phyloP scores from a whole-genome alignment of 495 filamentous ascomycete genomes.

The Daldinia caldariorum region DNA sequence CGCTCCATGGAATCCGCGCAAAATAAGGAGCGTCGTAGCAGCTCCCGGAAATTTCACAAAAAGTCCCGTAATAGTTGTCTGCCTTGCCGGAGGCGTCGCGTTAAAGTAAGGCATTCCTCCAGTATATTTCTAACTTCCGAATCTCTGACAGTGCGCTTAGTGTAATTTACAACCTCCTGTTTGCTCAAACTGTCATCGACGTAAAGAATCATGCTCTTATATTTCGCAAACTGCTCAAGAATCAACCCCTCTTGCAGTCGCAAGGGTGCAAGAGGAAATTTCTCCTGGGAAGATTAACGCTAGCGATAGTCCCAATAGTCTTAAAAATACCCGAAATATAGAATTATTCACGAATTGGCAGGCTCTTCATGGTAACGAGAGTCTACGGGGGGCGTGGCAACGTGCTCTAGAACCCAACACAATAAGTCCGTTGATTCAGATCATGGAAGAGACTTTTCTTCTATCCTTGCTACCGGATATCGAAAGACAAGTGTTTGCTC shows the following conservation, averaged over 20 bases:
- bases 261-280: background rate
- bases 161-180: conserved; percentile 39
- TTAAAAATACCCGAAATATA: background rate
- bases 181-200: conserved; percentile 40
- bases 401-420: background rate
- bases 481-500: background rate
- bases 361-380: background rate
- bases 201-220: conserved; percentile 42
- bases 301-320: background rate
- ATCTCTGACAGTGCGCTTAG: conserved; percentile 9
- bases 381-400: background rate
- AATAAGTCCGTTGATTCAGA: conserved; percentile 1
- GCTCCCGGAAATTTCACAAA: conserved; percentile 36
- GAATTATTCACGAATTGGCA: background rate
- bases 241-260: background rate
- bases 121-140: background rate
- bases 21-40: conserved; percentile 13
- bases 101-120: conserved; percentile 27
- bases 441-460: conserved; percentile 28
- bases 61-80: conserved; percentile 44
- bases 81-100: conserved; percentile 41
- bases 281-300: background rate
- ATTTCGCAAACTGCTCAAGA: background rate
- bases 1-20: background rate
- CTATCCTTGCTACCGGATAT: conserved; percentile 18